phyloP scores from a whole-genome alignment of 1,284 basidiomycete genomes.

The Irpex rosettiformis region DNA sequence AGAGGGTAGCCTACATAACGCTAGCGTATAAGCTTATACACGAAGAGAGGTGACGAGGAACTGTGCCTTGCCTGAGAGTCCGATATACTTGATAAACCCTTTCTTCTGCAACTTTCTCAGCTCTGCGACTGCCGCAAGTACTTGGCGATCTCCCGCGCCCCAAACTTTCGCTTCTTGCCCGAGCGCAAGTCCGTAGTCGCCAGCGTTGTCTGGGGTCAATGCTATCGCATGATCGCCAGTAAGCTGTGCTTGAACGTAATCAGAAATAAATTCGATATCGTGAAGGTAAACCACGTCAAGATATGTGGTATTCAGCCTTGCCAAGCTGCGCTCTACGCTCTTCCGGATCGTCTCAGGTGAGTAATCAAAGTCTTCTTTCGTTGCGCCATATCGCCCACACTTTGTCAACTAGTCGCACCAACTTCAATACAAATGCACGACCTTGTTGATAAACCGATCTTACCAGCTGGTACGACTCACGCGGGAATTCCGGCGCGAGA shows the following conservation, averaged over 20 bases:
- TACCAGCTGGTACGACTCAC: conserved; percentile 77
- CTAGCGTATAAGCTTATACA: not conserved
- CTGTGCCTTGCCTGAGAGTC: conserved; percentile 69
- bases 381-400: conserved; percentile 80
- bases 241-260: conserved; percentile 45
- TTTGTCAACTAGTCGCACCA: conserved; percentile 74
- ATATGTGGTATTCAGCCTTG: conserved; percentile 76
- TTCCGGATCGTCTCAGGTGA: conserved; percentile 65
- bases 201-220: conserved; percentile 40
- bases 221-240: conserved; percentile 57
- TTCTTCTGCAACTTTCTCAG: conserved; percentile 76
- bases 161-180: conserved; percentile 57
- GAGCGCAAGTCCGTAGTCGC: conserved; percentile 57
- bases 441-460: conserved; percentile 1
- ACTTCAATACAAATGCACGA: not conserved
- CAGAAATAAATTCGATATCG: conserved; percentile 86
- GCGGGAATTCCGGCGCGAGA: conserved; percentile 70
- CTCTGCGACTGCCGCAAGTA: conserved; percentile 73
- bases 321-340: conserved; percentile 71
- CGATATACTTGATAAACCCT: conserved; percentile 78
- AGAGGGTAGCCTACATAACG: conserved; percentile 79
- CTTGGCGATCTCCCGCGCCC: conserved; percentile 77
- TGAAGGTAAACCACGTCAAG: conserved; percentile 89
- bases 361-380: conserved; percentile 73
- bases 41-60: conserved; percentile 10